Evolutionary conservation across 2,329 filamentous ascomycete genomes (phyloP).

Genomic region (Stachybotrys echinatus): DNA sequence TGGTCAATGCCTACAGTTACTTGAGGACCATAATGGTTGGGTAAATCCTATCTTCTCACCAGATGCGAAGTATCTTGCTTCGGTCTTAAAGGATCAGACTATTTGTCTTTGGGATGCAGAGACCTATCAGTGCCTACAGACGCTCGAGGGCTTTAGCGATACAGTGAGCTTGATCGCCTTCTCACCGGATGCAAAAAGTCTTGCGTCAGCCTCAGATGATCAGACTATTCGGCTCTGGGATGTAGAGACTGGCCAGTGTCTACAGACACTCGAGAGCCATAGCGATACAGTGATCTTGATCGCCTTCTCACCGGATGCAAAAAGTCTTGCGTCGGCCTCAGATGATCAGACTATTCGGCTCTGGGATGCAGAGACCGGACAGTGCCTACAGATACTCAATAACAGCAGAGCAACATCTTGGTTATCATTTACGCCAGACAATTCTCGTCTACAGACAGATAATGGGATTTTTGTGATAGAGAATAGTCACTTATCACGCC

Average conservation of each 20-base stretch:
- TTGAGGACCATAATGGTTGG: slow-evolving; percentile 1
- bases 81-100: slow-evolving; percentile 6
- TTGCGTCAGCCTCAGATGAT: slow-evolving; percentile 4
- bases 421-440: neutral
- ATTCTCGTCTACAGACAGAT: neutral
- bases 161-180: slow-evolving; percentile 4
- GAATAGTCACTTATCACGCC: neutral
- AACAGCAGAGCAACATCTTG: neutral
- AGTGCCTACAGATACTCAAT: slow-evolving; percentile 2
- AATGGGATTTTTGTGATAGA: neutral
- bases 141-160: slow-evolving; percentile 6
- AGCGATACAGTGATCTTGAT: neutral
- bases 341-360: neutral
- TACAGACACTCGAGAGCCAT: slow-evolving; percentile 7
- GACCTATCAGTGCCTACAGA: slow-evolving; percentile 3
- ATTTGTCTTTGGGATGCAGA: slow-evolving; percentile 10
- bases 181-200: neutral
- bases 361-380: neutral
- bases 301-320: neutral
- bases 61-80: slow-evolving; percentile 5
- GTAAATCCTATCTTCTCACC: slow-evolving; percentile 10
- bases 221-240: slow-evolving; percentile 8
- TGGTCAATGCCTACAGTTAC: slow-evolving; percentile 4
- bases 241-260: neutral
- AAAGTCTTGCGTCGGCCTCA: neutral